Conservation (phyloP, 306 rosid genomes). For the Gleditsia sinensis region DNA sequence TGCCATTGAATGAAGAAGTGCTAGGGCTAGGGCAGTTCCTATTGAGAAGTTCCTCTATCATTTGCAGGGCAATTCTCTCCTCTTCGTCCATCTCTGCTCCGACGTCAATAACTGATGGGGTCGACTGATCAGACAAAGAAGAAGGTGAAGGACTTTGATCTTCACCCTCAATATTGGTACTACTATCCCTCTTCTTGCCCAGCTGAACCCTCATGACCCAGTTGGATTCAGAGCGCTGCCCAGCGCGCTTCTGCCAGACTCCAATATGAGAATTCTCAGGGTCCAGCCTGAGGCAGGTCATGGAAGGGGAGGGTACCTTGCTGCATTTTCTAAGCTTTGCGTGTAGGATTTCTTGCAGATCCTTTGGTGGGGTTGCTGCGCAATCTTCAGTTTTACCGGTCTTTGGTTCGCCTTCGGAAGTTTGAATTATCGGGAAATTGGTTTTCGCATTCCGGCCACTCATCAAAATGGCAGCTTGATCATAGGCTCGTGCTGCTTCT, state of each 20-base stretch:
- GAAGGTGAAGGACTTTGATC: no score
- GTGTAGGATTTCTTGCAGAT: conserved; percentile 70
- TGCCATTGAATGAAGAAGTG: conserved; percentile 42
- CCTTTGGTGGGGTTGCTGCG: conserved; percentile 43
- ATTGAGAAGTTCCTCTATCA: conserved; percentile 93
- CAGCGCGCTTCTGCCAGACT: conserved; percentile 88
- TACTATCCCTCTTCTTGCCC: conserved; percentile 48
- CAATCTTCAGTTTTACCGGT: not conserved
- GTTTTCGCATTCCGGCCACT: conserved; percentile 94
- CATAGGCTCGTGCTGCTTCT: conserved; percentile 95
- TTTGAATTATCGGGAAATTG: conserved; percentile 68
- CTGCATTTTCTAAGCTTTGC: conserved; percentile 85
- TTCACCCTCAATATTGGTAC: no score
- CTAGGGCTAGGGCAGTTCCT: conserved; percentile 54
- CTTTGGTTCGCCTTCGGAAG: conserved; percentile 39
- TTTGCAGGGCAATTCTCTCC: conserved; percentile 77
- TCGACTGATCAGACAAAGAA: no score
- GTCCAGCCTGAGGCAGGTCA: conserved; percentile 93
- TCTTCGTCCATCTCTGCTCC: conserved; percentile 53
- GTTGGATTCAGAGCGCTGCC: conserved; percentile 64
- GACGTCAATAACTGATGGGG: conserved; percentile 8
- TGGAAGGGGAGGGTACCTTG: conserved; percentile 72
- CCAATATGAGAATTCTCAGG: conserved; percentile 82
- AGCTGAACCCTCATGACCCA: conserved; percentile 83
- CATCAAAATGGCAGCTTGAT: conserved; percentile 96